Evolutionary conservation across 1,139 yeast genomes (phyloP).

Genomic region (Sugiyamaella novakii): DNA sequence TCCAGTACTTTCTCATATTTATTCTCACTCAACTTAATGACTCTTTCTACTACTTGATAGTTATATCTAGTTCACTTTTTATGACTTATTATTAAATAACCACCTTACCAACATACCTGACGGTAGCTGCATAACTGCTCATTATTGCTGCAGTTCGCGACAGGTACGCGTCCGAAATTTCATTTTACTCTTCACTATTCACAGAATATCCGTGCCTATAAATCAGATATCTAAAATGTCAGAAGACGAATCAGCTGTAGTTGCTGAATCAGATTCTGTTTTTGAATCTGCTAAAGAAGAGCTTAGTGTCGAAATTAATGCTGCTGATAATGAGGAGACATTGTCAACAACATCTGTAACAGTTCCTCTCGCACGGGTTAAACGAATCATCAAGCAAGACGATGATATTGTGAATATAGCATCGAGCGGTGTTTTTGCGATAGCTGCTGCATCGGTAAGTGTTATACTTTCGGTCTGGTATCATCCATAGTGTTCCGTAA

Average conservation of each 20-base stretch:
- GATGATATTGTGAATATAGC: slow-evolving; percentile 79
- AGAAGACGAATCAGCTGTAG: slow-evolving; percentile 1
- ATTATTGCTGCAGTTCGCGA: neutral
- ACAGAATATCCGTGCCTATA: too few species aligned
- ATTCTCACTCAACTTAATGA: too few species aligned
- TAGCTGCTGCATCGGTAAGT: slow-evolving; percentile 72
- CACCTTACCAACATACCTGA: neutral
- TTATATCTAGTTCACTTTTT: too few species aligned
- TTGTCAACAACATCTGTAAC: slow-evolving; percentile 4
- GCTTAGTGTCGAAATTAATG: neutral
- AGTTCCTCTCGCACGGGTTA: slow-evolving; percentile 74
- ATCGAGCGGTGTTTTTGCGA: slow-evolving; percentile 75
- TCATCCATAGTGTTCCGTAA: too few species aligned
- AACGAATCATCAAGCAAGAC: slow-evolving; percentile 81
- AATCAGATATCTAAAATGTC: neutral
- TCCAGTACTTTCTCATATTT: too few species aligned
- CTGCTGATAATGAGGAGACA: neutral
- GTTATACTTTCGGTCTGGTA: too few species aligned
- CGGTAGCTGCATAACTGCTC: neutral
- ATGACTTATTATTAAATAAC: too few species aligned
- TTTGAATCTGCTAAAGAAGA: neutral
- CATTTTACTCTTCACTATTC: too few species aligned
- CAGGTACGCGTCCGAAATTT: slow-evolving; percentile 1
- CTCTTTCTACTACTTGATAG: too few species aligned
- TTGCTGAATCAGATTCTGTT: neutral